phyloP scores from a whole-genome alignment of 495 filamentous ascomycete species.

The Daldinia grandis region DNA sequence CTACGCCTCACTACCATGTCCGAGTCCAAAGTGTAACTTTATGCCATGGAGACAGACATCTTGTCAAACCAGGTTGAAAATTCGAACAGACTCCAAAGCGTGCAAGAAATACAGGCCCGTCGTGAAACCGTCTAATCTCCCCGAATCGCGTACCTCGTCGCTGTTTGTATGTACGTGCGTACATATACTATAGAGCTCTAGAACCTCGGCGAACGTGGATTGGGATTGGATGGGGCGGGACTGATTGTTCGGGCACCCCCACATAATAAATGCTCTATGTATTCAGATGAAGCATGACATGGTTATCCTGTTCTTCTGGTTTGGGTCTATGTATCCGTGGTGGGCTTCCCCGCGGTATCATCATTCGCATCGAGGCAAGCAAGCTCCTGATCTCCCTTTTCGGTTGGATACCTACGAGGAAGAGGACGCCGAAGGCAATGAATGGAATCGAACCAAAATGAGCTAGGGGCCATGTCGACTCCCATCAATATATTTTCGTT shows the following conservation, averaged over 20 bases:
- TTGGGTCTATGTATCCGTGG: constrained; percentile 2
- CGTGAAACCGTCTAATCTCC: constrained; percentile 34
- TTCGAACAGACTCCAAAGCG: constrained; percentile 8
- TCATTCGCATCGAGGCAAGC: constrained; percentile 12
- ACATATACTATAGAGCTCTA: constrained; percentile 17
- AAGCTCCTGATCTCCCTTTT: constrained; percentile 2
- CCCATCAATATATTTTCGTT: constrained; percentile 33
- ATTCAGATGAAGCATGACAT: constrained; percentile 17
- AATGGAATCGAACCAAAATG: neutral
- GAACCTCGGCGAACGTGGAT: constrained; percentile 24
- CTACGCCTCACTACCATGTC: constrained; percentile 28
- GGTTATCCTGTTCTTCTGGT: constrained; percentile 6
- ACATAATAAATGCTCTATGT: constrained; percentile 6
- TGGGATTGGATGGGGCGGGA: constrained; percentile 5
- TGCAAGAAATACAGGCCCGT: constrained; percentile 15
- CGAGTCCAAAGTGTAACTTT: constrained; percentile 18
- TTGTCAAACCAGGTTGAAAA: constrained; percentile 27
- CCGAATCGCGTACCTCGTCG: constrained; percentile 6
- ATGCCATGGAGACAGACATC: constrained; percentile 19
- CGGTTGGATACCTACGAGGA: constrained; percentile 15
- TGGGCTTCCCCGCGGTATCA: constrained; percentile 15
- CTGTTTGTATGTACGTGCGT: neutral
- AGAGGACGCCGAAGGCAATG: constrained; percentile 2
- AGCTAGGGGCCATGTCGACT: constrained; percentile 19
- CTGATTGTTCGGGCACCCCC: constrained; percentile 23